A percentile compares a stretch with the other conserved stretches of the same genome.
phyloP scores from a whole-genome alignment of 202 grass and related monocot genomes.

The Digitaria exilis region DNA sequence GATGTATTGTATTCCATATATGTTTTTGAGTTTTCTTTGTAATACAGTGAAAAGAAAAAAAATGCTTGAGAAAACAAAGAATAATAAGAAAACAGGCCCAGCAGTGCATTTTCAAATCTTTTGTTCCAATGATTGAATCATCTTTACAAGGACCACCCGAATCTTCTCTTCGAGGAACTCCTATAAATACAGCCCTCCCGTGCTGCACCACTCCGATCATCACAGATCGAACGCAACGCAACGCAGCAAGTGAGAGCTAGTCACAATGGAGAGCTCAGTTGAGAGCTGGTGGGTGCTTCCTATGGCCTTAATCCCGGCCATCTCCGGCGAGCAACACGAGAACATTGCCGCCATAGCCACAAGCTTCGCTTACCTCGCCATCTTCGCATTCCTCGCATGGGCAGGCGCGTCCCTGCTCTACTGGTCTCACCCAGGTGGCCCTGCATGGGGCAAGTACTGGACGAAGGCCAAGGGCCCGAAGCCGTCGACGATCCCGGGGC shows the following conservation, averaged over 20 bases:
- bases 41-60: neutral
- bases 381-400: constrained; percentile 50
- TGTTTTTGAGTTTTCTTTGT: neutral
- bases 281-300: constrained; percentile 70
- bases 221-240: neutral
- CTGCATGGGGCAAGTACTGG: constrained; percentile 78
- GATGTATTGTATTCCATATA: neutral
- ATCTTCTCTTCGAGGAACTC: constrained; percentile 5
- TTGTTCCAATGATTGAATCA: constrained; percentile 47
- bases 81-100: neutral
- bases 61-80: neutral
- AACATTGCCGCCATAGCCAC: constrained; percentile 37
- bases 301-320: constrained; percentile 55
- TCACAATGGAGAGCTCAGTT: constrained; percentile 57
- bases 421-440: constrained; percentile 77
- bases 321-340: constrained; percentile 33
- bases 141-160: constrained; percentile 23
- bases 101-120: constrained; percentile 13
- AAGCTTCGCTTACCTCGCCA: constrained; percentile 46
- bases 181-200: constrained; percentile 51
- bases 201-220: constrained; percentile 13
- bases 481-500: constrained; percentile 47
- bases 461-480: constrained; percentile 19
- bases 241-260: neutral
- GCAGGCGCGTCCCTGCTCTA: constrained; percentile 51